A percentile compares a stretch with the other conserved stretches of the same genome.
phyloP scores from a whole-genome alignment of 371 early-diverging fungal genomes.

The Cokeromyces recurvatus region DNA sequence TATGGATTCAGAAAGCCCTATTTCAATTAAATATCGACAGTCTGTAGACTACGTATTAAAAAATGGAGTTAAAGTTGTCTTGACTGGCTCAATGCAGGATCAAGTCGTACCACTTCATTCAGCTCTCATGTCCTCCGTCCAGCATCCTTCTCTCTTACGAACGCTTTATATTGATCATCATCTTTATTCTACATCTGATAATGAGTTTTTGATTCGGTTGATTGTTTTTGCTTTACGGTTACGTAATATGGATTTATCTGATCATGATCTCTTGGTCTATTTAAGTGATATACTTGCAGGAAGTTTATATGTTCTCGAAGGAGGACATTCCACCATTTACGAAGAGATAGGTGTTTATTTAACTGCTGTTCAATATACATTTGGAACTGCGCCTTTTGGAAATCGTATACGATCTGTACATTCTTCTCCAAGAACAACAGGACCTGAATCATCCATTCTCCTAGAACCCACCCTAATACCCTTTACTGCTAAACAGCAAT shows the following conservation, averaged over 20 bases:
- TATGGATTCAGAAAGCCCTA: conserved; percentile 69
- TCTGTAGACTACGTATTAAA: conserved; percentile 65
- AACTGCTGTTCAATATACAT: conserved; percentile 43
- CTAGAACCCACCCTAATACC: conserved; percentile 23
- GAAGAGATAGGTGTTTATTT: conserved; percentile 85
- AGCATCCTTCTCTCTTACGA: conserved; percentile 87
- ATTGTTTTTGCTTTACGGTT: conserved; percentile 79
- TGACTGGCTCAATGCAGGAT: conserved; percentile 84
- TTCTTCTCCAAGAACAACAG: not conserved
- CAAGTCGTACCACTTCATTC: conserved; percentile 97
- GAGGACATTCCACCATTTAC: conserved; percentile 93
- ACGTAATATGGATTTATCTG: conserved; percentile 81
- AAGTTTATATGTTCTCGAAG: conserved; percentile 81
- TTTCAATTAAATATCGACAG: conserved; percentile 67
- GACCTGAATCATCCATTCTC: not conserved
- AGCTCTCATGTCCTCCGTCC: conserved; percentile 80
- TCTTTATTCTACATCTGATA: conserved; percentile 63
- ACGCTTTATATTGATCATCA: conserved; percentile 85
- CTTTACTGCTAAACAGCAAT: conserved; percentile 50
- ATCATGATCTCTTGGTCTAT: conserved; percentile 81
- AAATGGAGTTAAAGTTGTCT: conserved; percentile 64
- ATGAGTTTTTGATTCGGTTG: conserved; percentile 85
- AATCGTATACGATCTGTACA: conserved; percentile 1
- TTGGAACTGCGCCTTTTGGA: conserved; percentile 38
- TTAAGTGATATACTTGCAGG: conserved; percentile 86